phyloP scores from a whole-genome alignment of 768 basidiomycete genomes.

The Russula griseocarnosa region DNA sequence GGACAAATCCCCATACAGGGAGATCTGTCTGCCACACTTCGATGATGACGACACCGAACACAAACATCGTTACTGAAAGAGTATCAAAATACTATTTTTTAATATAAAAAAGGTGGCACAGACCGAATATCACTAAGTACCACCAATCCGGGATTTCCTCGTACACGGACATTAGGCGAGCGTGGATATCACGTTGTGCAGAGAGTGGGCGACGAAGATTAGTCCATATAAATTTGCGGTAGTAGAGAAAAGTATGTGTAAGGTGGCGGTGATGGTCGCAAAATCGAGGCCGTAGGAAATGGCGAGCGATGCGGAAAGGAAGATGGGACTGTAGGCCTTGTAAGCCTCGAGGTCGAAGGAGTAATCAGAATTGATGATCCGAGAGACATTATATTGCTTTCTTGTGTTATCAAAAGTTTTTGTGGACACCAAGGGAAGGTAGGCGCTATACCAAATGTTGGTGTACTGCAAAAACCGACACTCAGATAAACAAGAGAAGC shows the following conservation, averaged over 20 bases:
- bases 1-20: constrained; percentile 70
- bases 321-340: constrained; percentile 56
- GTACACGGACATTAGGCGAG: constrained; percentile 76
- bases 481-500: neutral
- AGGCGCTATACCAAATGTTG: constrained; percentile 25
- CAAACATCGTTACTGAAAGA: constrained; percentile 55
- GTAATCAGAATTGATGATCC: constrained; percentile 50
- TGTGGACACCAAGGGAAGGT: constrained; percentile 53
- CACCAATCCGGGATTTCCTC: constrained; percentile 82
- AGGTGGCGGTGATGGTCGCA: constrained; percentile 74
- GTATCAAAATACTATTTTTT: constrained; percentile 31
- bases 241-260: constrained; percentile 67
- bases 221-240: constrained; percentile 72
- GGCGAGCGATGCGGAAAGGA: constrained; percentile 64
- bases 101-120: neutral
- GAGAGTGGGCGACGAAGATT: constrained; percentile 65
- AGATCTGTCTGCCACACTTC: constrained; percentile 69
- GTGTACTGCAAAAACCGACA: constrained; percentile 33
- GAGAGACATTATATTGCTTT: constrained; percentile 50
- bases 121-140: constrained; percentile 62
- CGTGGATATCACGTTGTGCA: constrained; percentile 83
- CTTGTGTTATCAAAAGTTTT: constrained; percentile 65
- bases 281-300: constrained; percentile 80
- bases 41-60: constrained; percentile 63
- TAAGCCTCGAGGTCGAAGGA: constrained; percentile 57